Evolutionary conservation across 352 stramenopile genomes (phyloP).

Genomic region (Globisporangium paddicum): DNA sequence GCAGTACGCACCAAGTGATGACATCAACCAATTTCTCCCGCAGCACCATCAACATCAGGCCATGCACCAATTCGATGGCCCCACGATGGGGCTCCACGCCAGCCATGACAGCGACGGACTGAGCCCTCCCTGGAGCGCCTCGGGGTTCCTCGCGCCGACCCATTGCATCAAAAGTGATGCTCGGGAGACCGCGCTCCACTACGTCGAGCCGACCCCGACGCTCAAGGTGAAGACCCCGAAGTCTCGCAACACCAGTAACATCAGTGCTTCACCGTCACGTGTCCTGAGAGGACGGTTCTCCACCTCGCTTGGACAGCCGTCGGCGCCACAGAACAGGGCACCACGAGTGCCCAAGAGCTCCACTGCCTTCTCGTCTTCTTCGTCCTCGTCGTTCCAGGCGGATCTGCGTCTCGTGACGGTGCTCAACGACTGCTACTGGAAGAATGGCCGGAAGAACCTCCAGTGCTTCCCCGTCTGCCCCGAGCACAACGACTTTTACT

Average conservation of each 20-base stretch:
- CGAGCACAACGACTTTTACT: constrained; percentile 87
- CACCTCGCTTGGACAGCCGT: neutral
- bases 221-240: neutral
- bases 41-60: neutral
- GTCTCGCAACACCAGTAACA: neutral
- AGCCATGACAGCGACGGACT: neutral
- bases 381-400: neutral
- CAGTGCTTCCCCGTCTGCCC: constrained; percentile 86
- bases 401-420: constrained; percentile 44
- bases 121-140: neutral
- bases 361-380: no score
- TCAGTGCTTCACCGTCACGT: neutral
- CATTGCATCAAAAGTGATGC: constrained; percentile 1
- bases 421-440: constrained; percentile 82
- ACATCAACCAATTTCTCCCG: neutral
- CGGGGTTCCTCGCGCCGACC: neutral
- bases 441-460: constrained; percentile 88
- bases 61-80: constrained; percentile 1
- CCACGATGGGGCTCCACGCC: neutral
- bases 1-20: neutral
- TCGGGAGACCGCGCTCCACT: neutral
- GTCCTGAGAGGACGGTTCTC: neutral
- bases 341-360: neutral
- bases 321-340: neutral
- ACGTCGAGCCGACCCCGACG: neutral